Evolutionary conservation across 306 rosid species (phyloP), one percentile per base, ranked within the genome.

Genomic region (Prunus davidiana): DNA sequence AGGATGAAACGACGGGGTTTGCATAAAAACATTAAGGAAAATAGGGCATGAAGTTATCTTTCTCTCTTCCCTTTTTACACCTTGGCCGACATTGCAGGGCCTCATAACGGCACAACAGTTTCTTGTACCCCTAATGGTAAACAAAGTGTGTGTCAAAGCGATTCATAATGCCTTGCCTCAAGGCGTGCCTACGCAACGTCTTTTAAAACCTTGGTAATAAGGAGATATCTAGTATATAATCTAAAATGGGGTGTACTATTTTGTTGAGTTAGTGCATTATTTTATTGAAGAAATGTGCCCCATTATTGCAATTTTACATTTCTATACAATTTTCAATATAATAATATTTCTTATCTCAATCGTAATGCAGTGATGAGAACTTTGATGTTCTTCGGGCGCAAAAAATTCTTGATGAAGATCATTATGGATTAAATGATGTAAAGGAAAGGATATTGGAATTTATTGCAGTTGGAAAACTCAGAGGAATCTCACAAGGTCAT

Each of bases 361-460:
- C 67, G 76, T 72, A 82, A 62, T 83, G 81, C 86, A 95, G 99
- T 63, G 96, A 92, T 78, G 99, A 95, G 82, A 95, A 95, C 84
- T 95, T 95, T 58, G 96, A 95, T 84, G 97, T 95, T 28, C 87
- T 87, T 58, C 84, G 90, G 57, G 99, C 98, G 0, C 96, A 95
- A 81, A 87, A 83, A 69, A 89, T 95, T 86, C 97, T 95, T 45
- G 99, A 95, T 77, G 99, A 95, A 87, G 99, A 95, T 80, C 99
- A 95, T 87, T 95, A 92, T 69, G 99, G 99, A 76, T 88, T 95
- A 81, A 81, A 91, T 63, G 99, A 95, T 84, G 99, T 95, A 77
- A 95, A 95, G 86, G 99, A 95, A 81, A 88, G 99, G 82, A 95
- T 95, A 76, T 76, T 95, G 84, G 99, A 95, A 86, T 95, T 95